Evolutionary conservation across 2,329 filamentous ascomycete species (phyloP).

Genomic region (Endothia cerciana): DNA sequence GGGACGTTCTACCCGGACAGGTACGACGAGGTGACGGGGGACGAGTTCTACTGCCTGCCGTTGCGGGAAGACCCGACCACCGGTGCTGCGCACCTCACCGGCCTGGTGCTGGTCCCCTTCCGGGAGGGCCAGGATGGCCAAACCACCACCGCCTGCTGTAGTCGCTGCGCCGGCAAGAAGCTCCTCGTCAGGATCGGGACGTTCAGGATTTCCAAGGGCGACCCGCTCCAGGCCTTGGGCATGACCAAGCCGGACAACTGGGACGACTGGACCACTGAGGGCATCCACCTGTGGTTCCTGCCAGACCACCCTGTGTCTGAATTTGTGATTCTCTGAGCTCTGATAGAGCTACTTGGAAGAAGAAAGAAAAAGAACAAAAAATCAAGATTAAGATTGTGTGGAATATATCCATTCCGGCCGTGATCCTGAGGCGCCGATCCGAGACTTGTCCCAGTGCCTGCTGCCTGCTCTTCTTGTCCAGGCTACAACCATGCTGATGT

Average conservation of each 20-base stretch:
- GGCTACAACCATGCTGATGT: too few relatives aligned
- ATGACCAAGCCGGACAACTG: constrained; percentile 21
- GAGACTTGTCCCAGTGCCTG: too few relatives aligned
- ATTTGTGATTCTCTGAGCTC: too few relatives aligned
- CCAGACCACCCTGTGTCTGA: background rate
- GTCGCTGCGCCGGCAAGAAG: background rate
- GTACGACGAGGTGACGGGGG: background rate
- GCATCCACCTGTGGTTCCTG: constrained; percentile 20
- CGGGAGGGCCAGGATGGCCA: background rate
- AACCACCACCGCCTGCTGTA: constrained; percentile 1
- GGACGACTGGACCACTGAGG: background rate
- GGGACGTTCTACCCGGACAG: constrained; percentile 8
- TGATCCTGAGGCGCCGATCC: too few relatives aligned
- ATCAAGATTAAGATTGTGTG: too few relatives aligned
- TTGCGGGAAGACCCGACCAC: background rate
- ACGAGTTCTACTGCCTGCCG: constrained; percentile 6
- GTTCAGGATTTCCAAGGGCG: background rate
- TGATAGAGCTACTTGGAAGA: too few relatives aligned
- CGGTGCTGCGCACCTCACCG: background rate
- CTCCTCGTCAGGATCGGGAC: constrained; percentile 4
- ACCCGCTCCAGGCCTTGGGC: constrained; percentile 10
- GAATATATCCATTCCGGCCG: too few relatives aligned
- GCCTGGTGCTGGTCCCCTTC: constrained; percentile 13
- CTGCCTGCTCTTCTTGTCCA: too few relatives aligned
- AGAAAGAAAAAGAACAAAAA: too few relatives aligned